Evolutionary conservation across 2,329 filamentous ascomycete species (phyloP), one percentile per base, ranked within the genome.

Genomic region (Westerdykella aurantiaca): DNA sequence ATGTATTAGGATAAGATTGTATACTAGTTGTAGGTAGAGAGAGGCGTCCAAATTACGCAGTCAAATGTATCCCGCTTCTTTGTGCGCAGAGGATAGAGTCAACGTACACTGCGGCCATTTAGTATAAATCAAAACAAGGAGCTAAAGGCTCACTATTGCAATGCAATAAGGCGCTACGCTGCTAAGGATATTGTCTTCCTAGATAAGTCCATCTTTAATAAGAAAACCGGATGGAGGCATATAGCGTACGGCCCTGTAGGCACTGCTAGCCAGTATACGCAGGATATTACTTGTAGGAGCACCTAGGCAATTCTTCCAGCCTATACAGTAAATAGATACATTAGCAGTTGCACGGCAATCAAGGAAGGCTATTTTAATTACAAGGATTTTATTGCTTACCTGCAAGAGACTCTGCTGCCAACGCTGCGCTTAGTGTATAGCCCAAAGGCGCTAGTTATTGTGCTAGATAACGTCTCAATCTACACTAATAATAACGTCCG

Each of bases 181-280:
- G 44, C 42, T n/a, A 46, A 52, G 25, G 38, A 46, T 38, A 37
- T 50, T 10, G 37, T 50, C 17, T 39, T 41, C 22, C 4, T 52
- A 4, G 43, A 52, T 45, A 35, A 50, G 42, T 44, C 39, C 12
- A 41, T 39, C 37, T 44, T 35, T 21, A 48, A 52, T 39, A 39
- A 52, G 45, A 38, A 39, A 34, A 50, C 47, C 11, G 43, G 44
- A n/a, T 38, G 50, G 38, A 31, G 47, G 22, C 49, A 52, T 31
- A 46, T 48, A 35, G 38, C 42, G 12, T 50, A 31, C 39, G 12
- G 23, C 34, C 45, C 42, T 38, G 31, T 50, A 39, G n/a, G 23
- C 7, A 25, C 5, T 10, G 10, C 10, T 10, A 25, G 5, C 10
- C 23, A 10, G 5, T 25, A 25, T 10, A 10, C 23, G 5, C 23